These are phyloP conservation scores for Zoysia pacifica DNA, from an alignment of 176 grass and related monocot genomes.

Conservation along the genomic window DNA sequence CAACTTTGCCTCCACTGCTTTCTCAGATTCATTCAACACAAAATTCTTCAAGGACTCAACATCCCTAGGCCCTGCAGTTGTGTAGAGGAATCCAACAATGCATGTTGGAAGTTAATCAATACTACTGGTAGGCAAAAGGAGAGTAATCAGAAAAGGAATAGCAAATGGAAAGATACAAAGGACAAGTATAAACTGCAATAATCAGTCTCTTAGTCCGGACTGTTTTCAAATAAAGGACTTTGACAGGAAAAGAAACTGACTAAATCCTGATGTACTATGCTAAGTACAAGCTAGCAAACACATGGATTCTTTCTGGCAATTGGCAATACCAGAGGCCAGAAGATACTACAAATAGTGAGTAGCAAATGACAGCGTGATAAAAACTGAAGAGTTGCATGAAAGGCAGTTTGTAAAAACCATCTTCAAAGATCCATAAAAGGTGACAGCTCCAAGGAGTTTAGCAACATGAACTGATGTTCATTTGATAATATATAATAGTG, in stretches of 20 bases:
- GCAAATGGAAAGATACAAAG: not conserved
- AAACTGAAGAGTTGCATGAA: not conserved
- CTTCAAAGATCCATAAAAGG: not conserved
- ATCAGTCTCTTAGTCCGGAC: not conserved
- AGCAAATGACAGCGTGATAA: not conserved
- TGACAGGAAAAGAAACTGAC: not conserved
- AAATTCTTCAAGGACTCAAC: conserved; percentile 83
- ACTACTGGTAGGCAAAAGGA: not conserved
- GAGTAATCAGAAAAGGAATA: not conserved
- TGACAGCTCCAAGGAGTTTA: not conserved
- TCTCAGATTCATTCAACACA: conserved; percentile 74
- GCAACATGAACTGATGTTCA: not conserved
- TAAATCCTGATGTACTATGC: not conserved
- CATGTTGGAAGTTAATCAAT: not conserved
- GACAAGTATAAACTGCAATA: not conserved
- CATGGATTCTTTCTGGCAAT: not conserved
- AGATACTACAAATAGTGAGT: not conserved
- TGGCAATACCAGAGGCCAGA: not conserved
- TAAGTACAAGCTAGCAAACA: not conserved
- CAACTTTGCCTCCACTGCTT: conserved; percentile 52
- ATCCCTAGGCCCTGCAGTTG: conserved; percentile 67
- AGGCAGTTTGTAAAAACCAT: not conserved
- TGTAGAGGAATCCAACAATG: not conserved
- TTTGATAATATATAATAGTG: not conserved
- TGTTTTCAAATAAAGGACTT: not conserved